Evolutionary conservation across 192 early-diverging fungal genomes (phyloP), one percentile per base, ranked within the genome.

Genomic region (Umbelopsis vinacea): DNA sequence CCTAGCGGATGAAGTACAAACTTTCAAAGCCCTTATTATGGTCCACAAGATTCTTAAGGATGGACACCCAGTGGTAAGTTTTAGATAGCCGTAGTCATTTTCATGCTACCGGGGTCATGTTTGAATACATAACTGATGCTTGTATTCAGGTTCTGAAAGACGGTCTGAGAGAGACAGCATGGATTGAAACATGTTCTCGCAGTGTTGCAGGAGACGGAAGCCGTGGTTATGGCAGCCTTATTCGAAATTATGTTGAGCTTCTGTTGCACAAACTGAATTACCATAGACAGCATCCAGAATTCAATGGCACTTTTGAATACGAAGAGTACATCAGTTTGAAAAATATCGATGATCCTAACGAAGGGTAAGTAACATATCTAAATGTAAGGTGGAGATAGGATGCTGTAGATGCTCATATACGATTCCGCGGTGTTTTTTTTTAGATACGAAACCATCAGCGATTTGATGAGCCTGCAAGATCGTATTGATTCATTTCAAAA

Each of bases 231-330:
- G 90, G 90, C 37, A 85, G 78, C 24, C 86, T 99, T 45, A 99
- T 99, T 79, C 89, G 91, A 53, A 89, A 89, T 23, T 99, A 99
- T 75, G 88, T 96, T 50, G 90, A 94, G 71, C 96, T 96, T 81
- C 76, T 99, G 46, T 85, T 90, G 48, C 86, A 90, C 35, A 99
- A 99, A 82, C 87, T 99, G 57, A 89, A 96, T 70, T 99, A 93
- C 79, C 97, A 99, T 78, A 80, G 89, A 47, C 83, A 88, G 38
- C 95, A 97, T 76, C 94, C 94, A 12, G 94, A 96, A 70, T 99
- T 98, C 78, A 92, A 90, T 60, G 97, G 95, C n/a, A 92, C 85
- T 68, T 99, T 99, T 86, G 95, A 98, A 75, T 99, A 99, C 81
- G 93, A 98, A 69, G 97, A 99, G 76, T 99, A 97, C 71, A 89